Evolutionary conservation across 352 stramenopile species (phyloP), one percentile per base, ranked within the genome.

Genomic region (Phytophthora rubi): DNA sequence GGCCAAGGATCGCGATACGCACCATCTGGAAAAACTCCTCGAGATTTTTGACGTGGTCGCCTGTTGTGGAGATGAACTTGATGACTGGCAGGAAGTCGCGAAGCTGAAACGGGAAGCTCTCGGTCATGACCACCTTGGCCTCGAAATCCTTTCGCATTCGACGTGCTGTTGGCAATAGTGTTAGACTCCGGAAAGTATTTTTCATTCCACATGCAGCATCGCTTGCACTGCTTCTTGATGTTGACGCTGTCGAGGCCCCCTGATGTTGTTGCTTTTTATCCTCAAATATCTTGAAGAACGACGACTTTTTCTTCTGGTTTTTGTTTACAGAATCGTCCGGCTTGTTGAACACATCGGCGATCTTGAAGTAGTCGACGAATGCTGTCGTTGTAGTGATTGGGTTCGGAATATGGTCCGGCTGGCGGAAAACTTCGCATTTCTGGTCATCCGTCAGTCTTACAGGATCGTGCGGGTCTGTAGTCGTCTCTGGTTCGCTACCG

Each of bases 1-100:
- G 18, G 21, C 9, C 8, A 57, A 61, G 21, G 8, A 39, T 9
- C 53, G 16, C 12, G n/a, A 39, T 3, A 71, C 80, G 35, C 63
- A 94, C 86, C 88, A 95, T 89, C 16, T 85, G 80, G 55, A 95
- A 95, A 68, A 95, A 95, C 56, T 92, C 85, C n/a, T 89, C 78
- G 26, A 95, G 71, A 47, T 91, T 92, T 59, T 93, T 83, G 54
- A 92, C 79, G 49, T 93, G 84, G 16, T 93, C 87, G 12, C 85
- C 83, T 0, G 85, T 92, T 57, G 82, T 89, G 7, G 87, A 91
- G 26, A 95, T 70, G 37, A 95, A 93, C 67, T 90, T 77, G 53
- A 93, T 90, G 33, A 95, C 81, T 6, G 85, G 85, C 0, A 93
- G 44, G 44, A 95, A 95, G 59, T 95, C 85, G 15, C 65, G 65